Percentiles rank a stretch among this genome's conserved stretches.
Conservation (phyloP, 1,139 yeast genomes). For the Yamadazyma buinensis region DNA sequence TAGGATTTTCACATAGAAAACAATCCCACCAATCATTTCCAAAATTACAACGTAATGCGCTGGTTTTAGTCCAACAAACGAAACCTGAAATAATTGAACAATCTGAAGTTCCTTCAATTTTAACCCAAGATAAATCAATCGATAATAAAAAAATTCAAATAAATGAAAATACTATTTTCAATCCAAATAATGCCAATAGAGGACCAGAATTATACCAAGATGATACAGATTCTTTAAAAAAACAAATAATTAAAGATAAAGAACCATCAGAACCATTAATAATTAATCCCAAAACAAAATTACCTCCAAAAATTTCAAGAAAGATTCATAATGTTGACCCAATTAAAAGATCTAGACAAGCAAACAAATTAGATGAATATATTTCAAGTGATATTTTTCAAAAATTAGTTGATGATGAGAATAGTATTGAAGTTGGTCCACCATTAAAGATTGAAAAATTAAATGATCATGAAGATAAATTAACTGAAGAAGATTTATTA, state of each 20-base stretch:
- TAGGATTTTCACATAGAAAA: conserved; percentile 29
- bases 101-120: no score
- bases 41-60: conserved; percentile 3
- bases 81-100: conserved; percentile 1
- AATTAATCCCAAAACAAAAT: conserved; percentile 18
- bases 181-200: conserved; percentile 13
- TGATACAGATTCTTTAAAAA: conserved; percentile 22
- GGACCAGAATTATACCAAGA: conserved; percentile 17
- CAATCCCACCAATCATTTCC: neutral
- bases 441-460: neutral
- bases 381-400: conserved; percentile 14
- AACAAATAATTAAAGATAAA: conserved; percentile 10
- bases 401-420: conserved; percentile 24
- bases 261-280: conserved; percentile 13
- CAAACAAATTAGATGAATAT: conserved; percentile 10
- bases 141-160: no score
- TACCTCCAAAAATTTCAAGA: conserved; percentile 17
- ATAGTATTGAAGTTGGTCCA: conserved; percentile 38
- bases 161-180: conserved; percentile 11
- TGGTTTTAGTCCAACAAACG: conserved; percentile 2
- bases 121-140: no score
- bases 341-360: conserved; percentile 17
- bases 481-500: conserved; percentile 8
- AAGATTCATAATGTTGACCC: conserved; percentile 32
- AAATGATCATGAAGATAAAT: neutral